Evolutionary conservation across 176 grass and related monocot genomes (phyloP).

Genomic region (Poa pratensis): DNA sequence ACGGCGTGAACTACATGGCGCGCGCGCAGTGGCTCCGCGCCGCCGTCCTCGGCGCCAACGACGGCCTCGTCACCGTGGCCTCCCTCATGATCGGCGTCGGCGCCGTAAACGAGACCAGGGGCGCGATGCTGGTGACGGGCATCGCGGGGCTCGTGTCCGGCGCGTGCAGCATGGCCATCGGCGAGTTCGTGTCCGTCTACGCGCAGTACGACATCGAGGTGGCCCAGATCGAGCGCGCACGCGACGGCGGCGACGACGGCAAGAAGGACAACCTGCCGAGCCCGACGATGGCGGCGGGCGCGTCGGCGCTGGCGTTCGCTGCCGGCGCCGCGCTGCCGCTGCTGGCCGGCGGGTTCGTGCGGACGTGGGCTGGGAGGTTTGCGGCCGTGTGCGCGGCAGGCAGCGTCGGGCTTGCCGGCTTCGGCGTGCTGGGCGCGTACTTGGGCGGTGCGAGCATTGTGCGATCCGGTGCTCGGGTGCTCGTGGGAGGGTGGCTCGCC

Average conservation of each 20-base stretch:
- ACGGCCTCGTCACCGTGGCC: conserved; percentile 88
- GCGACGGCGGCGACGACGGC: too few relatives aligned
- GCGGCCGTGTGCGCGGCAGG: conserved; percentile 48
- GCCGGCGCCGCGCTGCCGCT: conserved; percentile 53
- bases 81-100: conserved; percentile 95
- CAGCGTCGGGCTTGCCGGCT: conserved; percentile 47
- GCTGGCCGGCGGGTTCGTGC: conserved; percentile 61
- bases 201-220: conserved; percentile 74
- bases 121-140: conserved; percentile 79
- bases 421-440: conserved; percentile 56
- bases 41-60: conserved; percentile 87
- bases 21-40: conserved; percentile 92
- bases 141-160: conserved; percentile 69
- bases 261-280: conserved; percentile 44
- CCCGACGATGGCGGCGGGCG: conserved; percentile 52
- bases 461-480: conserved; percentile 47
- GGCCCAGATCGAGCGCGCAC: conserved; percentile 32
- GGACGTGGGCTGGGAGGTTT: conserved; percentile 41
- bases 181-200: conserved; percentile 93
- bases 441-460: conserved; percentile 50
- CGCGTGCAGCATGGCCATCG: conserved; percentile 95
- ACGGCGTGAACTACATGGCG: conserved; percentile 57
- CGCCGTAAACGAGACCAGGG: conserved; percentile 52
- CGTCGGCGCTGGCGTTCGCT: conserved; percentile 64
- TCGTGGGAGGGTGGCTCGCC: conserved; percentile 68